Evolutionary conservation across 306 rosid genomes (phyloP).

Genomic region (Lagenaria siceraria): DNA sequence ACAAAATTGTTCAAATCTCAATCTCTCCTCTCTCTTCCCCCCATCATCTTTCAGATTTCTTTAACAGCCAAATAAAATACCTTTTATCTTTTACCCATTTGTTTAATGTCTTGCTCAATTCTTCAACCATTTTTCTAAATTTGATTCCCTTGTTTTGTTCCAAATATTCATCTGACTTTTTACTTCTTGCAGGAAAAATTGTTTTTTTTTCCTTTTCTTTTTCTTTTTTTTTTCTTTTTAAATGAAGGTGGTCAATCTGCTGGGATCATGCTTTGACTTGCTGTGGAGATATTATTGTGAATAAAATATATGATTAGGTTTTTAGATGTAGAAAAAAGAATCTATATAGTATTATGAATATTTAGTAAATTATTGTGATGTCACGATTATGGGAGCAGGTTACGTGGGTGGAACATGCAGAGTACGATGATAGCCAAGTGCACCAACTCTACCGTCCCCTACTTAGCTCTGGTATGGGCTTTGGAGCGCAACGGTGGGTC

Average conservation of each 20-base stretch:
- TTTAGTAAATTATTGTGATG: not conserved
- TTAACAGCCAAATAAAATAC: not conserved
- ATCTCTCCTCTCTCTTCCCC: not conserved
- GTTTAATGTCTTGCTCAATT: not conserved
- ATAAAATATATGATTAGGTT: not conserved
- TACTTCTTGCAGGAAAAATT: not conserved
- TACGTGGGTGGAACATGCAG: constrained; percentile 96
- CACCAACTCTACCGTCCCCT: constrained; percentile 69
- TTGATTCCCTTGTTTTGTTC: not conserved
- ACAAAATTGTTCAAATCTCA: not conserved
- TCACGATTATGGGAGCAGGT: constrained; percentile 34
- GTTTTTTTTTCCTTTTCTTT: not conserved
- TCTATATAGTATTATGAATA: not conserved
- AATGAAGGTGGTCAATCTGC: not conserved
- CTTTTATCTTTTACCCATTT: not conserved
- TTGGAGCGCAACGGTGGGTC: constrained; percentile 84
- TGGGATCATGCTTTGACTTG: not conserved
- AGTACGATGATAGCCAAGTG: constrained; percentile 70
- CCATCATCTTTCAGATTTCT: not conserved
- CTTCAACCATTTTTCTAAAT: not conserved
- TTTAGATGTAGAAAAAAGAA: not conserved
- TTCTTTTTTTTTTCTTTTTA: not conserved
- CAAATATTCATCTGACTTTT: not conserved
- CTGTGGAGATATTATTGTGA: not conserved
- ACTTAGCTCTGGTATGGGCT: constrained; percentile 80